These are phyloP conservation scores for Trichosporon coremiiforme DNA, from an alignment of 1,284 basidiomycete species.

Conservation along the genomic window DNA sequence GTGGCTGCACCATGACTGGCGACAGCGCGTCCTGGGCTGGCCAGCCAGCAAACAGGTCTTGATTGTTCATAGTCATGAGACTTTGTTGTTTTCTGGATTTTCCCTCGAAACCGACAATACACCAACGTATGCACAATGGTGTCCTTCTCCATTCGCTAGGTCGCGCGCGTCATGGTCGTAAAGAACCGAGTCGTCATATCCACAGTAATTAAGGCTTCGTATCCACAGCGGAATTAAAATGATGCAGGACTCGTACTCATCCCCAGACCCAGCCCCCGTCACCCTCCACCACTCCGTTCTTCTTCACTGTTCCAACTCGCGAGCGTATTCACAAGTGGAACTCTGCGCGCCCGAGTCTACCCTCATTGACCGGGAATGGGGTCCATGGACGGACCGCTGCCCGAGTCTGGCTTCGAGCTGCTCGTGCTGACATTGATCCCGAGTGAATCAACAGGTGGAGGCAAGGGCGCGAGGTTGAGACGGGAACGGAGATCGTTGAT, in stretches of 20 bases:
- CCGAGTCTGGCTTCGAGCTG: constrained; percentile 13
- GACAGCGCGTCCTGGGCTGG: too few species aligned
- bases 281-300: background rate
- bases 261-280: background rate
- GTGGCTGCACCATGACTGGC: background rate
- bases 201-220: background rate
- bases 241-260: background rate
- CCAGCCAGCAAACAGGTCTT: background rate
- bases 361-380: background rate
- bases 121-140: background rate
- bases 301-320: background rate
- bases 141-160: background rate
- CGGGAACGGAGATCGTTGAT: constrained; percentile 43
- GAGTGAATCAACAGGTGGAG: constrained; percentile 21
- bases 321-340: too few species aligned
- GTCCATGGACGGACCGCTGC: constrained; percentile 1
- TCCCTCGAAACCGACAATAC: background rate
- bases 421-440: constrained; percentile 11
- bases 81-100: background rate
- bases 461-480: constrained; percentile 32
- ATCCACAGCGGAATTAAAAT: background rate
- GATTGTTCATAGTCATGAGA: background rate
- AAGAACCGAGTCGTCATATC: background rate
- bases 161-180: background rate
- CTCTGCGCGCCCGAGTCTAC: background rate